These are phyloP conservation scores for Fusarium oligoseptatum DNA, from an alignment of 2,329 filamentous ascomycete genomes.

Conservation along the genomic window DNA sequence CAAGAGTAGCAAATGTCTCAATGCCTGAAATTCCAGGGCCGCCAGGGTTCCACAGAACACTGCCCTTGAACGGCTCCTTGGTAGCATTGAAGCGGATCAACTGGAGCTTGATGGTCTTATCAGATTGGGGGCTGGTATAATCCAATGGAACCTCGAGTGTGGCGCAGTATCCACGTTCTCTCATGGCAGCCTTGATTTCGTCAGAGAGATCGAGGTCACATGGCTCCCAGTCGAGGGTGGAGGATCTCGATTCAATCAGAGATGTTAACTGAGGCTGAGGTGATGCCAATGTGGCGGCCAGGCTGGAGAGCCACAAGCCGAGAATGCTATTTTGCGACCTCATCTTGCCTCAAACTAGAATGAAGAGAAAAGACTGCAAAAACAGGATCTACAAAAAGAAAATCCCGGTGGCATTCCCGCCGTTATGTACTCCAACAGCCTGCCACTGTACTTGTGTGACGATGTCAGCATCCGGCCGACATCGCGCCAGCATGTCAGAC, in stretches of 20 bases:
- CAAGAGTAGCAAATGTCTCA: slow-evolving; percentile 24
- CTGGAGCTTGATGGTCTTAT: slow-evolving; percentile 47
- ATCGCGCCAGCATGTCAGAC: neutral
- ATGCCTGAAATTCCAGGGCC: slow-evolving; percentile 46
- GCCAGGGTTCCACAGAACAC: slow-evolving; percentile 55
- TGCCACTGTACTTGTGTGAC: neutral
- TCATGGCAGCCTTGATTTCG: neutral
- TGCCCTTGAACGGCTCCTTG: slow-evolving; percentile 48
- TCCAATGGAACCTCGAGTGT: slow-evolving; percentile 54
- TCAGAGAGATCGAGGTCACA: neutral
- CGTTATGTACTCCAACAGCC: neutral
- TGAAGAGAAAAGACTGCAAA: neutral
- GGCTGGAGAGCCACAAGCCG: neutral
- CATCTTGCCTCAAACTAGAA: neutral
- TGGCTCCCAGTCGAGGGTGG: neutral
- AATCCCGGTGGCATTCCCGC: neutral
- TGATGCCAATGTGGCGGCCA: neutral
- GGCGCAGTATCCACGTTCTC: slow-evolving; percentile 45
- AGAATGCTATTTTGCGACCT: neutral
- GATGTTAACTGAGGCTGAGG: neutral
- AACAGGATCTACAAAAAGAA: neutral
- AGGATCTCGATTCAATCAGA: neutral
- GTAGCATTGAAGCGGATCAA: slow-evolving; percentile 49
- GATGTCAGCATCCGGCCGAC: neutral
- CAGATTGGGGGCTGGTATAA: slow-evolving; percentile 48